Percentiles rank a stretch among this genome's conserved stretches.
Conservation (phyloP, 2,329 filamentous ascomycete species). For the Ascochyta koolunga region DNA sequence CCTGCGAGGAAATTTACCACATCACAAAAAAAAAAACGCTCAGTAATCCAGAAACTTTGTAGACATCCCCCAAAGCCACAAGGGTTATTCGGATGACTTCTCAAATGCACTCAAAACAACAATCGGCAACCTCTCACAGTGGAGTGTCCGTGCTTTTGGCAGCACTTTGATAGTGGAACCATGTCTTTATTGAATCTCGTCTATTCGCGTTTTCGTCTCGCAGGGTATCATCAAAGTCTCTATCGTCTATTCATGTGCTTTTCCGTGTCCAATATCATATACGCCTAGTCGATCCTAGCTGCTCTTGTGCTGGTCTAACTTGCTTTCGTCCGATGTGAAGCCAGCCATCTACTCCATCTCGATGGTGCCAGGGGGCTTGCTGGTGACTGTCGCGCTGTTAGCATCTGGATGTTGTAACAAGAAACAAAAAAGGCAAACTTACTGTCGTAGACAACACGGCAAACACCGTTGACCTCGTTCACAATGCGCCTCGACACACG, state of each 20-base stretch:
- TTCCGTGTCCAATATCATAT: constrained; percentile 7
- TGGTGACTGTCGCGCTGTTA: constrained; percentile 56
- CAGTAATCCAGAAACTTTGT: too few relatives aligned
- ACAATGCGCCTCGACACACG: constrained; percentile 71
- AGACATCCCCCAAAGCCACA: too few relatives aligned
- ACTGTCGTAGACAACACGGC: constrained; percentile 73
- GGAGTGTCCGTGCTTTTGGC: constrained; percentile 17
- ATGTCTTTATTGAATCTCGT: constrained; percentile 16
- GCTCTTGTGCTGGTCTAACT: too few relatives aligned
- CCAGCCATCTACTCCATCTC: constrained; percentile 69
- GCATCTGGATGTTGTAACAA: constrained; percentile 7
- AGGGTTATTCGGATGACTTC: too few relatives aligned
- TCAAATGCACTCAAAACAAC: too few relatives aligned
- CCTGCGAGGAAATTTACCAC: too few relatives aligned
- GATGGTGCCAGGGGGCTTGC: constrained; percentile 74
- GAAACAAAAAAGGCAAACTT: constrained; percentile 43
- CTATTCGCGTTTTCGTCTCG: constrained; percentile 14
- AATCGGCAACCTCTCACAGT: neutral
- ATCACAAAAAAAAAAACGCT: too few relatives aligned
- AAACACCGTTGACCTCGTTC: constrained; percentile 76
- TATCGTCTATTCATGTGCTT: constrained; percentile 28
- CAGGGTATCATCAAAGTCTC: constrained; percentile 36
- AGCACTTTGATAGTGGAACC: constrained; percentile 29
- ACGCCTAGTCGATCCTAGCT: constrained; percentile 4
- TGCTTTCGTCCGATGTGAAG: too few relatives aligned